Evolutionary conservation across 2,329 filamentous ascomycete genomes (phyloP).

Genomic region (Corniculantispora saksenae): DNA sequence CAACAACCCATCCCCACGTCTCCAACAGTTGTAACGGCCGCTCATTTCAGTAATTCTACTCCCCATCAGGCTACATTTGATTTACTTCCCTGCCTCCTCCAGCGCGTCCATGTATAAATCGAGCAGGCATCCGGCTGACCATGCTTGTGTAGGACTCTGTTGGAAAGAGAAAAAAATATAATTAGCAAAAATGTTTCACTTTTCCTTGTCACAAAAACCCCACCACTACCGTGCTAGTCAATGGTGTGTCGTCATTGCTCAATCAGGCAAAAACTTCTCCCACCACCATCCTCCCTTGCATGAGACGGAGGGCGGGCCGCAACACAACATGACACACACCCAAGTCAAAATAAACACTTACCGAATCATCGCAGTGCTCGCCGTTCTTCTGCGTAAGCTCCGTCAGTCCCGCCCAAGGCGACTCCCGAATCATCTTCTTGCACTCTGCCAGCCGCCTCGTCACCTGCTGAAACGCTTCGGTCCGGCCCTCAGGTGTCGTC

Average conservation of each 20-base stretch:
- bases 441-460: constrained; percentile 80
- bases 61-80: neutral
- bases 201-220: too few species aligned
- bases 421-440: constrained; percentile 79
- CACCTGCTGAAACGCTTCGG: constrained; percentile 93
- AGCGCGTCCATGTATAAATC: constrained; percentile 93
- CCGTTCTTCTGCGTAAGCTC: constrained; percentile 93
- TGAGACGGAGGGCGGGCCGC: neutral
- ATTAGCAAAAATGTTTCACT: neutral
- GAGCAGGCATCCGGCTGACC: constrained; percentile 92
- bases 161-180: neutral
- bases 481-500: constrained; percentile 59
- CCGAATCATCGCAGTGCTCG: constrained; percentile 81
- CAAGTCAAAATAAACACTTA: constrained; percentile 50
- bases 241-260: neutral
- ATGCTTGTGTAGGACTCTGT: constrained; percentile 90
- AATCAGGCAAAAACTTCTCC: neutral
- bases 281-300: neutral
- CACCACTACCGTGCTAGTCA: neutral
- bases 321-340: neutral
- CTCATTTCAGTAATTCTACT: too few species aligned
- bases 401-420: constrained; percentile 84
- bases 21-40: too few species aligned
- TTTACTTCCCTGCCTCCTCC: constrained; percentile 38
- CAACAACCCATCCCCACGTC: neutral